Evolutionary conservation across 352 stramenopile species (phyloP), one percentile per base, ranked within the genome.

Genomic region (Pythium phragmiticola): DNA sequence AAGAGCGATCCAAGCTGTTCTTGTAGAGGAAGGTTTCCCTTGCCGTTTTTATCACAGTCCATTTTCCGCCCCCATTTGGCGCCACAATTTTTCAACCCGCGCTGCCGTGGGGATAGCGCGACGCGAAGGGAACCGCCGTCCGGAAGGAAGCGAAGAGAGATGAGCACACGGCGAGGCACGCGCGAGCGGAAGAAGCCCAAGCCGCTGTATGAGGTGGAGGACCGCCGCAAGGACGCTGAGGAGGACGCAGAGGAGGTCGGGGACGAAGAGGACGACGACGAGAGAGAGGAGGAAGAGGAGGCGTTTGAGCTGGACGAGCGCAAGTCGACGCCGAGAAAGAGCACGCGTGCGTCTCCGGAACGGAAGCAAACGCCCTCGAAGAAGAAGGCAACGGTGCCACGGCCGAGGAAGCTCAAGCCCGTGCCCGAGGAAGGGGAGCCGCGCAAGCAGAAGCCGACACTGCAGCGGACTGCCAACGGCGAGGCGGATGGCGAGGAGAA

Each of bases 141-240:
- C 46, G 17, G 43, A 19, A n/a, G 21, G 26, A 52, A 43, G 21
- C 46, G 13, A 14, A 62, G 37, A 39, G 14, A 46, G 13, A 86
- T 85, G 72, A 76, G 54, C 57, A 57, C 66, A 46, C 82, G 85
- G 14, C 80, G 85, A 46, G 81, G 83, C 60, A 84, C 72, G 28
- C 85, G 85, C 21, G 69, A 82, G 67, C 80, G 84, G 19, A 84
- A 74, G 53, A 81, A 79, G 70, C 85, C 85, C 30, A 88, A 80
- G 66, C 57, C 65, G 17, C 77, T 94, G 28, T 94, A 92, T 69
- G 74, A 87, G 57, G 80, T 90, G 53, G 74, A 84, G 53, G 77
- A 89, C 60, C 68, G 47, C 17, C 84, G 82, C 6, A 60, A 78
- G 4, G 43, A 62, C 9, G 63, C 67, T 3, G 56, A 52, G 3